phyloP scores from a whole-genome alignment of 2,329 filamentous ascomycete genomes.

The Monilinia aucupariae region DNA sequence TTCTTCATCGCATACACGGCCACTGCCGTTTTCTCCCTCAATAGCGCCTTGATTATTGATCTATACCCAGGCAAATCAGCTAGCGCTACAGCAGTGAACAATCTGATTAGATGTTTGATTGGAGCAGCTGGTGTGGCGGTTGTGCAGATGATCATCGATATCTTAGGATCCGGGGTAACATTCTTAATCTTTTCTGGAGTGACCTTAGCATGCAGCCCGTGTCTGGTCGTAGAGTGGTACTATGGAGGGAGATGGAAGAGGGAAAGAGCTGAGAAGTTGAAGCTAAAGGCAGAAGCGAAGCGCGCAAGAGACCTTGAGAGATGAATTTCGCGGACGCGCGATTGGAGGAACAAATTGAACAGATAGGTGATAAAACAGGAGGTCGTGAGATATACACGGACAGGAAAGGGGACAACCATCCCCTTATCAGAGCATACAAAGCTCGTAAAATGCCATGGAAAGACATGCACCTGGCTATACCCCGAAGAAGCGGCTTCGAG shows the following conservation, averaged over 20 bases:
- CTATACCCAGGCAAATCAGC: slow-evolving; percentile 17
- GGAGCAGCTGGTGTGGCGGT: slow-evolving; percentile 15
- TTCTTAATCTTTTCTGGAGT: slow-evolving; percentile 6
- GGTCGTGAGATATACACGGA: background rate
- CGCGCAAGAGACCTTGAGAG: slow-evolving; percentile 2
- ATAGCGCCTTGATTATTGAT: slow-evolving; percentile 22
- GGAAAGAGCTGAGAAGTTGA: slow-evolving; percentile 7
- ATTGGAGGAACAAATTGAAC: background rate
- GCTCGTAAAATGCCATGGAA: background rate
- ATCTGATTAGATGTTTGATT: slow-evolving; percentile 18
- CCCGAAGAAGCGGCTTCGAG: background rate
- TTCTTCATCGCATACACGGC: slow-evolving; percentile 29
- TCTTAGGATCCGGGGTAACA: slow-evolving; percentile 8
- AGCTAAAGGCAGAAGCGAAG: slow-evolving; percentile 2
- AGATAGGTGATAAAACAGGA: background rate
- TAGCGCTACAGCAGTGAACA: slow-evolving; percentile 18
- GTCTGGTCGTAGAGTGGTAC: slow-evolving; percentile 14
- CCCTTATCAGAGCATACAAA: background rate
- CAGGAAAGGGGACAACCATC: background rate
- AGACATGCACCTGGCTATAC: background rate
- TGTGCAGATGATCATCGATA: slow-evolving; percentile 12
- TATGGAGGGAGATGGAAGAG: slow-evolving; percentile 11
- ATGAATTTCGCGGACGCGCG: background rate
- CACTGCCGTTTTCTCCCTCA: slow-evolving; percentile 27
- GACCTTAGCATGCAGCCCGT: background rate